Evolutionary conservation across 1,284 basidiomycete species (phyloP).

Genomic region (Thecaphora frezii): DNA sequence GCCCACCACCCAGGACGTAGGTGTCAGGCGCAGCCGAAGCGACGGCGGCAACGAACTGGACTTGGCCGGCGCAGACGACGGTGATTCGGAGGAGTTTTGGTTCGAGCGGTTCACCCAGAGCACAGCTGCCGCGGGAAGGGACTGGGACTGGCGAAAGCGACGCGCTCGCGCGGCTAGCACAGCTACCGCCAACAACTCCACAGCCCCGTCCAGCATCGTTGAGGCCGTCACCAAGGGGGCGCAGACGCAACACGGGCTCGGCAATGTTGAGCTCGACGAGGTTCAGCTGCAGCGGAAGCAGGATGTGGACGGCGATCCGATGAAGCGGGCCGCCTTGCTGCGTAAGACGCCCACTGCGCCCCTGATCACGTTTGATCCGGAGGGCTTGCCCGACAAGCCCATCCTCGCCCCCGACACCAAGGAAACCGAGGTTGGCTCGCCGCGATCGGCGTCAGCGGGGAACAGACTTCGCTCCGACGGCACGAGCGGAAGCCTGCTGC

Average conservation of each 20-base stretch:
- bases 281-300: conserved; percentile 20
- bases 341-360: conserved; percentile 20
- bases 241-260: too few species aligned
- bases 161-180: conserved; percentile 9
- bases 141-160: conserved; percentile 54
- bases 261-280: too few species aligned
- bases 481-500: too few species aligned
- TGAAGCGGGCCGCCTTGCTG: conserved; percentile 7
- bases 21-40: neutral
- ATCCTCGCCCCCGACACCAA: conserved; percentile 17
- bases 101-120: conserved; percentile 53
- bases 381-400: conserved; percentile 11
- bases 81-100: conserved; percentile 48
- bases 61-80: too few species aligned
- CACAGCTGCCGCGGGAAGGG: conserved; percentile 51
- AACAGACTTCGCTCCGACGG: neutral
- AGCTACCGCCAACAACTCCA: too few species aligned
- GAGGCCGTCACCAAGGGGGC: too few species aligned
- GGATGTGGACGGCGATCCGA: conserved; percentile 1
- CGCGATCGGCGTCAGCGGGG: too few species aligned
- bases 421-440: too few species aligned
- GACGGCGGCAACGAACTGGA: conserved; percentile 3
- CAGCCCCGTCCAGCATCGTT: too few species aligned
- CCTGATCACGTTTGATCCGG: conserved; percentile 22
- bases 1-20: neutral